Conservation (phyloP, 768 basidiomycete genomes). For the Rhodosporidiobolus odoratus region DNA sequence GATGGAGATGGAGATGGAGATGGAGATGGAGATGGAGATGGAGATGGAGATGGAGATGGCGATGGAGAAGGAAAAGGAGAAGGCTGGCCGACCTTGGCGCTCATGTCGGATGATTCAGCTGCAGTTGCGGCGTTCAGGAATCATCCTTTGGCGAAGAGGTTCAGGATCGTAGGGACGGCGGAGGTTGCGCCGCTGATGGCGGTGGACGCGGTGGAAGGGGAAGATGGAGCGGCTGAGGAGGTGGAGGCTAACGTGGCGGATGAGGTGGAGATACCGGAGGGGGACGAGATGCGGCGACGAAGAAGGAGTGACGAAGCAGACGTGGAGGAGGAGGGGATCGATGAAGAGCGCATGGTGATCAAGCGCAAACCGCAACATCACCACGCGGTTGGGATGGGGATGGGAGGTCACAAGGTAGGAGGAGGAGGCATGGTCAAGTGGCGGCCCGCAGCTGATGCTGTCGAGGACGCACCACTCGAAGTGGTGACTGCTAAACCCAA, state of each 20-base stretch:
- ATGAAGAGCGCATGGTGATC: too few species aligned
- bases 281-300: neutral
- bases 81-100: conserved; percentile 5
- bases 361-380: neutral
- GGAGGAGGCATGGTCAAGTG: neutral
- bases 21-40: too few species aligned
- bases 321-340: neutral
- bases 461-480: neutral
- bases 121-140: conserved; percentile 16
- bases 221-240: neutral
- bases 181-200: neutral
- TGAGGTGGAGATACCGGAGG: neutral
- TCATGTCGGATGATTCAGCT: conserved; percentile 30
- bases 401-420: too few species aligned
- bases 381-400: neutral
- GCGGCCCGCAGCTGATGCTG: too few species aligned
- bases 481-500: neutral
- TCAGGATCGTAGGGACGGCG: conserved; percentile 16
- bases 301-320: neutral
- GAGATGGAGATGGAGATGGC: too few species aligned
- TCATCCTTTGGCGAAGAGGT: conserved; percentile 10
- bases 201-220: neutral
- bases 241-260: neutral
- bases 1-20: too few species aligned
- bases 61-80: neutral